Base-by-base conservation (phyloP, 1,139 yeast genomes). In the Kodamaea sp. region DNA sequence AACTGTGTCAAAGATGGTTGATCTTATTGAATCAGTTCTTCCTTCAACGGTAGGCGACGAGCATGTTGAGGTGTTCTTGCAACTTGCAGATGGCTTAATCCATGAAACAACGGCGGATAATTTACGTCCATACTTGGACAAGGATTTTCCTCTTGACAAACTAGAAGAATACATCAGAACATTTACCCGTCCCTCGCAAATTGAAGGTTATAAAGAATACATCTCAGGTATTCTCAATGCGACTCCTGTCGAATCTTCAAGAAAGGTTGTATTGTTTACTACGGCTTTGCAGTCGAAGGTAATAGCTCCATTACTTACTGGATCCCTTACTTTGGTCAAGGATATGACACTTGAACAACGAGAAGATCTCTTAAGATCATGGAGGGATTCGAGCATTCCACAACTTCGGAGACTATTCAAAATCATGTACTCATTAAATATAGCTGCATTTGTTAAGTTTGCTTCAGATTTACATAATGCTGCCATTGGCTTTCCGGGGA, bases 301-400 rank as follows among this genome's bases (percentile, higher is more conserved):
- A 5, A 40, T 61, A n/a, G 59, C 74, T 1, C 70, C 71, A 4
- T 35, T 58, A 1, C 46, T 70, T 24, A 69, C 75, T 10, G 56
- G 55, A 12, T 53, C 70, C 4, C 41, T 61, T 14, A 66, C 61
- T 12, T 53, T 63, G 22, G 38, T 70, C 5, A 51, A 59, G 12
- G 73, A 70, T 15, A 70, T 70, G 76, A 34, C 61, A 1, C 26
- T 47, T 7, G 46, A 48, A 8, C 62, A 70, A 42, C 53, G 60
- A 29, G 62, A 58, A 34, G 43, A 35, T 4, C 39, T 70, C 24
- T 46, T 70, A 25, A 42, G 40, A 10, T 48, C 61, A 4, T 70
- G 73, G 76, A 55, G 70, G 37, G 65, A 64, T 41, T 66, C 73
- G 4, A 66, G 66, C 1, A 15, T 70, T 14, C 42, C 49, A 3